Conservation (phyloP, 73 alveolate genomes). For the Stentor roeselii region DNA sequence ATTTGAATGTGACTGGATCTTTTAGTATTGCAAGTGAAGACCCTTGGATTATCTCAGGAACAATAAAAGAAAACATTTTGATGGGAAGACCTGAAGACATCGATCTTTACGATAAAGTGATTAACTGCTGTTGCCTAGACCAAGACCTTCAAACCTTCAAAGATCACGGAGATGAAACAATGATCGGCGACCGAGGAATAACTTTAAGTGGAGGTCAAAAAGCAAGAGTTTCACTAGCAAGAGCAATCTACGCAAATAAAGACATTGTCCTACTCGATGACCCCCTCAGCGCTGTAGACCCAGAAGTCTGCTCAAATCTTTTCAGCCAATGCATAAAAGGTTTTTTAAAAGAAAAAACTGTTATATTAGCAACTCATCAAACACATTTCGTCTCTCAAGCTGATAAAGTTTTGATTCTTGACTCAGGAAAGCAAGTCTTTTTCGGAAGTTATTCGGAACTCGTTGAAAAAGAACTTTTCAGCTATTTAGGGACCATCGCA, state of each 20-base stretch:
- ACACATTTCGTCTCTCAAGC: background rate
- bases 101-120: conserved; percentile 48
- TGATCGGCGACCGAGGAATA: conserved; percentile 61
- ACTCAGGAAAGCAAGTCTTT: conserved; percentile 32
- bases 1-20: background rate
- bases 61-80: conserved; percentile 52
- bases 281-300: conserved; percentile 72
- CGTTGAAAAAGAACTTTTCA: no score
- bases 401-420: conserved; percentile 48
- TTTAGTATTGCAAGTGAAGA: background rate
- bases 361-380: background rate
- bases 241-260: conserved; percentile 72
- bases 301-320: conserved; percentile 56
- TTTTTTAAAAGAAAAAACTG: conserved; percentile 36
- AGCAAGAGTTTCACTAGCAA: conserved; percentile 69
- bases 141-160: conserved; percentile 33
- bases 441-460: background rate
- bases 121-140: conserved; percentile 52
- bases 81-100: conserved; percentile 50
- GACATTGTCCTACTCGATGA: conserved; percentile 78
- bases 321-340: conserved; percentile 48
- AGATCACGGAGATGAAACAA: conserved; percentile 47
- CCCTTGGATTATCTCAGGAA: conserved; percentile 39
- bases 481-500: background rate
- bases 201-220: conserved; percentile 67